Percentiles rank a stretch among this genome's conserved stretches.
phyloP scores from a whole-genome alignment of 495 filamentous ascomycete species.

The Jackrogersella multiformis region DNA sequence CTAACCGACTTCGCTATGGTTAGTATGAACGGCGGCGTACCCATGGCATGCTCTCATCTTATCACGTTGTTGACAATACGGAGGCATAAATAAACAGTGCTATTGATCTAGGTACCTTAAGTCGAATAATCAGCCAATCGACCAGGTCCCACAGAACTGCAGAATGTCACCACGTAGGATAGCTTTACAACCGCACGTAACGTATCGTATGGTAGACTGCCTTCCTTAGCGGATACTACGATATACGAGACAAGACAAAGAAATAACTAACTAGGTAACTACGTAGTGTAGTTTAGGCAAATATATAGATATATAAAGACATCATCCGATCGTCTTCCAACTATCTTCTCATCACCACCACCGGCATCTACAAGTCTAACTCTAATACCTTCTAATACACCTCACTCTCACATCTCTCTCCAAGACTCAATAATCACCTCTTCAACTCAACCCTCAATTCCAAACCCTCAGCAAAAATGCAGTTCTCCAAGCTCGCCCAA shows the following conservation, averaged over 20 bases:
- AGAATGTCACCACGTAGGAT: conserved; percentile 39
- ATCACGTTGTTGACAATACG: conserved; percentile 26
- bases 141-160: conserved; percentile 29
- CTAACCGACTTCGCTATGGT: conserved; percentile 4
- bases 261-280: conserved; percentile 7
- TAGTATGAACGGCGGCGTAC: background rate
- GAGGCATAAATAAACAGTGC: conserved; percentile 25
- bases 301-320: conserved; percentile 34
- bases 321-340: conserved; percentile 14
- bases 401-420: no score
- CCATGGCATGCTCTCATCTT: conserved; percentile 16
- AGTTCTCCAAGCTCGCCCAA: conserved; percentile 55
- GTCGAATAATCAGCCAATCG: conserved; percentile 6
- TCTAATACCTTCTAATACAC: conserved; percentile 5
- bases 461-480: conserved; percentile 54
- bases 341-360: conserved; percentile 22
- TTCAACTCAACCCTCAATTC: conserved; percentile 11
- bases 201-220: conserved; percentile 28
- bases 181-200: conserved; percentile 32
- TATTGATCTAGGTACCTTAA: conserved; percentile 3
- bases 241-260: conserved; percentile 21
- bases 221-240: conserved; percentile 5
- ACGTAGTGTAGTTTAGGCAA: no score
- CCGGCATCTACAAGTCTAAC: conserved; percentile 30
- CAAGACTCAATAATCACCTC: background rate